These are phyloP conservation scores for Claviceps citrina DNA, from an alignment of 2,329 filamentous ascomycete genomes.

Conservation along the genomic window DNA sequence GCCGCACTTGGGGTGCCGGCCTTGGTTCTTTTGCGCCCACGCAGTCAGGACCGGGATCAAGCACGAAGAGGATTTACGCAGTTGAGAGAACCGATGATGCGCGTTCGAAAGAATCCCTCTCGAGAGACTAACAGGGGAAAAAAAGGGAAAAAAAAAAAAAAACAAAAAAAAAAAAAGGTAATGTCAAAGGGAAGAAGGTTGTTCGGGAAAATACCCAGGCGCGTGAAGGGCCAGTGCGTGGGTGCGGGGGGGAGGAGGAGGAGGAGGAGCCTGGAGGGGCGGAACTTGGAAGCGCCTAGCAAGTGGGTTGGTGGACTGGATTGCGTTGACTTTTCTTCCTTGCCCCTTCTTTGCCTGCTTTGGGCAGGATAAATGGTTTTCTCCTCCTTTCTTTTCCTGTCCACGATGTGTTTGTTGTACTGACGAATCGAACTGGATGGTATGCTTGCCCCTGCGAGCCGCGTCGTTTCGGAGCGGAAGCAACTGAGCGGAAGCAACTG, in stretches of 20 bases:
- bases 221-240: slow-evolving; percentile 7
- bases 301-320: slow-evolving; percentile 5
- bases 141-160: no score
- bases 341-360: not conserved
- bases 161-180: no score
- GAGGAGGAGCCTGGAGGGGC: slow-evolving; percentile 6
- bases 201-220: slow-evolving; percentile 3
- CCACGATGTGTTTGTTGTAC: not conserved
- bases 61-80: not conserved
- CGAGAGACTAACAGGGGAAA: not conserved
- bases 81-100: not conserved
- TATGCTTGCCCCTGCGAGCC: no score
- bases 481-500: no score
- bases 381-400: not conserved
- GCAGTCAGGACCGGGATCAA: not conserved
- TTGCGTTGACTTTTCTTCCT: slow-evolving; percentile 3
- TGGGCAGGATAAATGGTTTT: not conserved
- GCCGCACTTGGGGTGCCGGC: not conserved
- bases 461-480: no score
- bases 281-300: slow-evolving; percentile 1
- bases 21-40: not conserved
- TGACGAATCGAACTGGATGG: not conserved
- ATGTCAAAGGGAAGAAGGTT: slow-evolving; percentile 1
- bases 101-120: not conserved
- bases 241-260: slow-evolving; percentile 4